Evolutionary conservation across 140 eudicot species (phyloP).

Genomic region (Senecio squalidus): DNA sequence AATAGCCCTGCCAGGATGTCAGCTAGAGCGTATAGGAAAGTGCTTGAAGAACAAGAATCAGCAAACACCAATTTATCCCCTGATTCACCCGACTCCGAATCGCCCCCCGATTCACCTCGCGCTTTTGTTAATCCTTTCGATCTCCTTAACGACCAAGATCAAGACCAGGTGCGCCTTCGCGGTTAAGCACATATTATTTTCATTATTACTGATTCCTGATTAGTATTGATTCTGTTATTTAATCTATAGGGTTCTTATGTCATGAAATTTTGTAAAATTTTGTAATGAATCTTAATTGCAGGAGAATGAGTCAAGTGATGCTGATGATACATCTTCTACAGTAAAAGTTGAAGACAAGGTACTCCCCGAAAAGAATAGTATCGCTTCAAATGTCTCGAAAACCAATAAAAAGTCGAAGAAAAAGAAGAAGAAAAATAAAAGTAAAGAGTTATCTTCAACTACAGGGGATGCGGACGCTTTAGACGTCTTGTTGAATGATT

Average conservation of each 20-base stretch:
- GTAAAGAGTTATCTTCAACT: constrained; percentile 27
- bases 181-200: background rate
- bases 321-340: constrained; percentile 21
- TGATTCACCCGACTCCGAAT: constrained; percentile 43
- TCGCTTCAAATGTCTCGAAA: constrained; percentile 10
- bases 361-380: constrained; percentile 15
- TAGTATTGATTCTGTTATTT: background rate
- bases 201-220: background rate
- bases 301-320: constrained; percentile 44
- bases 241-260: background rate
- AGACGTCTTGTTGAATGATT: constrained; percentile 32
- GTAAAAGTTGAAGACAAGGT: constrained; percentile 17
- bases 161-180: constrained; percentile 32
- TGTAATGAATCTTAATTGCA: constrained; percentile 23
- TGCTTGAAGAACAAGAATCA: constrained; percentile 19
- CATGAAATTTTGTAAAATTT: background rate
- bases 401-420: constrained; percentile 65
- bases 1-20: background rate
- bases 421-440: constrained; percentile 80
- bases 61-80: constrained; percentile 24
- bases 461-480: constrained; percentile 13
- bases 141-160: constrained; percentile 57
- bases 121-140: constrained; percentile 54
- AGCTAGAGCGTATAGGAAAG: constrained; percentile 19
- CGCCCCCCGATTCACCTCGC: constrained; percentile 27